Base-by-base conservation (phyloP, 805 yeast genomes). In the Blastobotrys americana region DNA sequence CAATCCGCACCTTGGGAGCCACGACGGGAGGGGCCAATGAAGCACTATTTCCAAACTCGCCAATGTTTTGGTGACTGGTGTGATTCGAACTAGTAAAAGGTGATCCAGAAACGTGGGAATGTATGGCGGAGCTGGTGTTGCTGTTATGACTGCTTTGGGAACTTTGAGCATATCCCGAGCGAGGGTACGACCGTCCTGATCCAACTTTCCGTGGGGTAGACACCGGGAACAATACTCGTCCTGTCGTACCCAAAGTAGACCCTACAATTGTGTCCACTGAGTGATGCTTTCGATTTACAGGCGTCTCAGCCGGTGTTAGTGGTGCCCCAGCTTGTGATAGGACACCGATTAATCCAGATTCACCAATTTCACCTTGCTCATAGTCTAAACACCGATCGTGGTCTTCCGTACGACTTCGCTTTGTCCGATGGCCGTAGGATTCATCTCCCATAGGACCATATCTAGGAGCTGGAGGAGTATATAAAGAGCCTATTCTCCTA, bases 231-330 rank as follows among this genome's bases (percentile, higher is more conserved):
- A 58, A 41, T 2, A 53, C 47, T 23, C 60, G 48, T 10, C 47
- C 48, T 8, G 50, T 44, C 6, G 43, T 35, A 3, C 39, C 37
- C 9, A 28, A 20, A n/a, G n/a, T n/a, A 1, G 41, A 6, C 13
- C 50, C 51, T 3, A 39, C 34, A 16, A 50, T 48, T 9, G 39
- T 27, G 18, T 50, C 53, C n/a, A 50, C 39, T 4, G 23, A n/a
- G n/a, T n/a, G 39, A 23, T 48, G 40, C 16, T 45, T 43, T 35
- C 54, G 37, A 20, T 46, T 42, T 2, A 43, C 57, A 4, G 58
- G 58, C 3, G 58, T 55, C 37, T 51, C 51, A 15, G 47, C 54
- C 2, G 58, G 58, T 4, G 58, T 55, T 45, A 54, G 34, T 8
- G 53, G 55, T 3, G 31, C 31, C 31, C 31, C 31, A 8, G 31